These are phyloP conservation scores for Rhizopogon vinicolor DNA, from an alignment of 768 basidiomycete species.

Conservation along the genomic window DNA sequence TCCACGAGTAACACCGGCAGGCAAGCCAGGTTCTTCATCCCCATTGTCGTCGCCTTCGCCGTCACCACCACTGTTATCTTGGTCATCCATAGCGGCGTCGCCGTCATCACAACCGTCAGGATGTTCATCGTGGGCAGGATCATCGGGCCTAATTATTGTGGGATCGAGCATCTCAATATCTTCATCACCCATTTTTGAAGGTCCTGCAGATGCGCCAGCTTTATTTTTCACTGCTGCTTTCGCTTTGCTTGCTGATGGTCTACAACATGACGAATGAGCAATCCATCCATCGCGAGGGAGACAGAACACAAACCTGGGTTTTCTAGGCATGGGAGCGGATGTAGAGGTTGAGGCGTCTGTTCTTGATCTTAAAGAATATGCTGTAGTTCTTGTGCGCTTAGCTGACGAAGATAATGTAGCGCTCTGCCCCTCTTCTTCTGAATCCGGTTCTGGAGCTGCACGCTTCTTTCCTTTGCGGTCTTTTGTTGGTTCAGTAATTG, in stretches of 20 bases:
- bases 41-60: slow-evolving; percentile 43
- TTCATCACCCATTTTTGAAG: slow-evolving; percentile 63
- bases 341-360: slow-evolving; percentile 35
- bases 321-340: slow-evolving; percentile 66
- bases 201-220: slow-evolving; percentile 50
- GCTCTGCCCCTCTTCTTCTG: slow-evolving; percentile 59
- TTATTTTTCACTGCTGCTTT: slow-evolving; percentile 58
- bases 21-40: slow-evolving; percentile 32
- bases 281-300: slow-evolving; percentile 4
- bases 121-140: slow-evolving; percentile 39
- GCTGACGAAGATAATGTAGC: slow-evolving; percentile 41
- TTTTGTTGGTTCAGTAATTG: slow-evolving; percentile 71
- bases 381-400: slow-evolving; percentile 59
- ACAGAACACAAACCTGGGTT: slow-evolving; percentile 48
- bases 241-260: slow-evolving; percentile 51
- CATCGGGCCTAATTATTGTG: slow-evolving; percentile 44
- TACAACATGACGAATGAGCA: slow-evolving; percentile 18
- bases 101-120: slow-evolving; percentile 41
- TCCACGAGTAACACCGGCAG: slow-evolving; percentile 30
- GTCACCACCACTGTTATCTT: slow-evolving; percentile 46
- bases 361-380: slow-evolving; percentile 68
- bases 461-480: slow-evolving; percentile 93
- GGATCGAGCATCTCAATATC: slow-evolving; percentile 77
- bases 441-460: slow-evolving; percentile 65
- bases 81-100: slow-evolving; percentile 39